Evolutionary conservation across 352 stramenopile species (phyloP).

Genomic region (Elongisporangium undulatum): DNA sequence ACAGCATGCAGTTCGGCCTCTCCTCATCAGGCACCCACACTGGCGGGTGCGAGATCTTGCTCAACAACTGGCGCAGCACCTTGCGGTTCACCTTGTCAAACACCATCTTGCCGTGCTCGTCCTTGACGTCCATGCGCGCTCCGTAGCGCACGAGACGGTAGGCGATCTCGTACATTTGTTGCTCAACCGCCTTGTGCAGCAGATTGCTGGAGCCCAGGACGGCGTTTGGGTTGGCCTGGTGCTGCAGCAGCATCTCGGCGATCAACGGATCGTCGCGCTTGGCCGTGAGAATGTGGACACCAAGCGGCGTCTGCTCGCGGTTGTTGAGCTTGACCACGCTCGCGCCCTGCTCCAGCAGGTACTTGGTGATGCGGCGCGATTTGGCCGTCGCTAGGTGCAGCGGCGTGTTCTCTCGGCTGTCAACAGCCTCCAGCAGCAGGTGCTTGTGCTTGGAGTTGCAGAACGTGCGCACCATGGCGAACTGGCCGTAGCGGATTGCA

Average conservation of each 20-base stretch:
- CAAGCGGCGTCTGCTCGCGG: slow-evolving; percentile 67
- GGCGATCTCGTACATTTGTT: slow-evolving; percentile 67
- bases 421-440: slow-evolving; percentile 61
- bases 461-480: slow-evolving; percentile 66
- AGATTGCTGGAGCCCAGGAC: slow-evolving; percentile 58
- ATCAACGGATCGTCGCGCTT: slow-evolving; percentile 75
- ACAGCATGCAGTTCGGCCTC: slow-evolving; percentile 77
- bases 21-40: slow-evolving; percentile 81
- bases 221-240: slow-evolving; percentile 71
- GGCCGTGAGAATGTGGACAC: slow-evolving; percentile 73
- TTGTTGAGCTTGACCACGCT: slow-evolving; percentile 58
- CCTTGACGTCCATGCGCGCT: slow-evolving; percentile 72
- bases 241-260: slow-evolving; percentile 71
- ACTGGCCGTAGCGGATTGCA: slow-evolving; percentile 71
- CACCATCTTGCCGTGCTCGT: slow-evolving; percentile 70
- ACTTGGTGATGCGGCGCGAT: slow-evolving; percentile 81
- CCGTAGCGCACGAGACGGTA: slow-evolving; percentile 73
- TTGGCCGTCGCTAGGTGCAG: slow-evolving; percentile 77
- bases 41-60: slow-evolving; percentile 72
- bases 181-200: slow-evolving; percentile 72
- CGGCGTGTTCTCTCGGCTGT: slow-evolving; percentile 73
- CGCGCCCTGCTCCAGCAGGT: slow-evolving; percentile 66
- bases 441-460: slow-evolving; percentile 57
- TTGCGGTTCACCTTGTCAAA: slow-evolving; percentile 83
- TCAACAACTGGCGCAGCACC: slow-evolving; percentile 63